phyloP scores from a whole-genome alignment of 2,329 filamentous ascomycete species.

The Aspergillus sp. region DNA sequence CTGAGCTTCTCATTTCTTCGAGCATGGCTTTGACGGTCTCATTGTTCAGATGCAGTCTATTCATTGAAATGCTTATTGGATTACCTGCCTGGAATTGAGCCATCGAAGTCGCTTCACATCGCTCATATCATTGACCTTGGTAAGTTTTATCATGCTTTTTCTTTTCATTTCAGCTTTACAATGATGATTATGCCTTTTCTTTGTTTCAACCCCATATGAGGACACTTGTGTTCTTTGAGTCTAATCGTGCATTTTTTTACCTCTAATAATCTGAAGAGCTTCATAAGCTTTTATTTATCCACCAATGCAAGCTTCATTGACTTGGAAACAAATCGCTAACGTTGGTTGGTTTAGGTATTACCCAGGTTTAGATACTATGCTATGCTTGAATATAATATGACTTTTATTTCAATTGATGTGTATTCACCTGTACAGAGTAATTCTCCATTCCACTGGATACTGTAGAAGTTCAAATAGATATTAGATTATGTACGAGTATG shows the following conservation, averaged over 20 bases:
- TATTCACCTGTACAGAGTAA: no score
- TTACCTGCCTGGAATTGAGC: constrained; percentile 1
- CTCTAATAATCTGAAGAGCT: background rate
- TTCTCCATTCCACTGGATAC: no score
- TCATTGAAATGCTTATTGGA: background rate
- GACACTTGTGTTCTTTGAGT: constrained; percentile 24
- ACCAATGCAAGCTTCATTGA: background rate
- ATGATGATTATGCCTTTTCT: constrained; percentile 33
- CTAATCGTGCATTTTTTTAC: constrained; percentile 20
- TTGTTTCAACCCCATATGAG: constrained; percentile 39
- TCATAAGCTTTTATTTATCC: background rate
- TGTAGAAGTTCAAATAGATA: no score
- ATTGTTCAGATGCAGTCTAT: background rate
- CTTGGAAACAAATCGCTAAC: no score
- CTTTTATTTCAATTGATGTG: no score
- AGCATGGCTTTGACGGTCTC: background rate
- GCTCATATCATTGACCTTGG: background rate
- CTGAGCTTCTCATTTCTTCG: background rate
- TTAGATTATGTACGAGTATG: no score
- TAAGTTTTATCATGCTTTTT: constrained; percentile 5
- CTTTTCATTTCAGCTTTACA: background rate
- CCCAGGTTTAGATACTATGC: no score
- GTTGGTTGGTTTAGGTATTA: no score
- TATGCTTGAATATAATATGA: no score
- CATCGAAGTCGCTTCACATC: background rate